A percentile compares a stretch with the other conserved stretches of the same genome.
These are phyloP conservation scores for Sporisorium graminicola DNA, from an alignment of 1,284 basidiomycete species.

Conservation along the genomic window DNA sequence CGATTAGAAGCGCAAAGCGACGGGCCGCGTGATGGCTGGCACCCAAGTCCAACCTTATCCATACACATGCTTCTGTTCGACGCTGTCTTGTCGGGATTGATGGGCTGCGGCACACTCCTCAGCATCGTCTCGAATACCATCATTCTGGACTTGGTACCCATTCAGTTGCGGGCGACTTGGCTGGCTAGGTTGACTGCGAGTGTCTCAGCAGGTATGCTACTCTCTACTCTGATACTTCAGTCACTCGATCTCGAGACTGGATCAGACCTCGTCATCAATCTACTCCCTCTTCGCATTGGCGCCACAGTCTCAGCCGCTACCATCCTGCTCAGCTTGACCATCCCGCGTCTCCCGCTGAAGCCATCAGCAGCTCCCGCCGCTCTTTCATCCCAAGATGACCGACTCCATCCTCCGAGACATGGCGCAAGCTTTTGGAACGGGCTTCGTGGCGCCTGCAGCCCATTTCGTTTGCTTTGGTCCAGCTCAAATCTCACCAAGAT, in stretches of 20 bases:
- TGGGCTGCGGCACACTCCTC: conserved; percentile 8
- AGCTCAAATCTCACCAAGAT: conserved; percentile 10
- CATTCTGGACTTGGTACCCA: conserved; percentile 5
- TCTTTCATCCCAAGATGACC: conserved; percentile 8
- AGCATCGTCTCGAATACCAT: conserved; percentile 9
- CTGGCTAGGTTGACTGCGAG: conserved; percentile 7
- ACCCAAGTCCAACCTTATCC: conserved; percentile 6
- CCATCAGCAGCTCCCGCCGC: conserved; percentile 2
- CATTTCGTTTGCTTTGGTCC: conserved; percentile 7
- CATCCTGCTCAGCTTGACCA: conserved; percentile 6
- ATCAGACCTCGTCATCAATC: conserved; percentile 1
- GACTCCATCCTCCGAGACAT: conserved; percentile 6
- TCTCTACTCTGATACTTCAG: conserved; percentile 9
- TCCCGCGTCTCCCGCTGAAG: neutral
- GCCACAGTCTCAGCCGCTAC: conserved; percentile 6
- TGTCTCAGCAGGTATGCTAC: conserved; percentile 6
- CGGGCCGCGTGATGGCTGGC: conserved; percentile 4
- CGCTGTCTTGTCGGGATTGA: conserved; percentile 7
- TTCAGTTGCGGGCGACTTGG: conserved; percentile 2
- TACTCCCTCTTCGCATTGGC: conserved; percentile 7
- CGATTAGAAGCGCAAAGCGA: conserved; percentile 4
- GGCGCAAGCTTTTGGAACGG: neutral
- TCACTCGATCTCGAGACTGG: conserved; percentile 10
- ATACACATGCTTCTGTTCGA: conserved; percentile 4
- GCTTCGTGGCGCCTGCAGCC: conserved; percentile 8